Evolutionary conservation across 495 filamentous ascomycete genomes (phyloP).

Genomic region (Penicillium angulare): DNA sequence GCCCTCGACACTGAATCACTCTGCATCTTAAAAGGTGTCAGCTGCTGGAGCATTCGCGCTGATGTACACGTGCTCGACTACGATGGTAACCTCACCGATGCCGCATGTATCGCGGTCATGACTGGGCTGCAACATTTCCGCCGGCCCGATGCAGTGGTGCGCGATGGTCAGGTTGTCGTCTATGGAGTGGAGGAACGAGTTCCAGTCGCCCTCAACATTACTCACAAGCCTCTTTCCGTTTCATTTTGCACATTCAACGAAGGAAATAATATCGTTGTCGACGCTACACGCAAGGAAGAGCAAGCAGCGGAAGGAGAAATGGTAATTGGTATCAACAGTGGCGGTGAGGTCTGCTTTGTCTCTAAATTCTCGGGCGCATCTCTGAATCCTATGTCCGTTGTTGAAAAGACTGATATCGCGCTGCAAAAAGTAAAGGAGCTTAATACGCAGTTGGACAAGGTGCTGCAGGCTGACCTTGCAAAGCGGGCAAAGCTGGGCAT

Average conservation of each 20-base stretch:
- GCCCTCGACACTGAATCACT: constrained; percentile 94
- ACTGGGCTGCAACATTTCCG: constrained; percentile 86
- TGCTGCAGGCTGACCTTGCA: constrained; percentile 72
- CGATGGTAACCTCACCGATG: constrained; percentile 85
- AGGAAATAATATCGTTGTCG: constrained; percentile 63
- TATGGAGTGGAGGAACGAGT: constrained; percentile 82
- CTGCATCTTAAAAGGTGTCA: constrained; percentile 84
- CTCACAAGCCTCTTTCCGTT: constrained; percentile 85
- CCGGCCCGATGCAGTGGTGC: constrained; percentile 79
- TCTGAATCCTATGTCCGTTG: constrained; percentile 70
- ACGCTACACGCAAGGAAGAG: constrained; percentile 82
- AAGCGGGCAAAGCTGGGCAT: constrained; percentile 72
- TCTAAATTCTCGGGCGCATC: constrained; percentile 82
- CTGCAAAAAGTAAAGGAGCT: constrained; percentile 77
- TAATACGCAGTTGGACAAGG: constrained; percentile 64
- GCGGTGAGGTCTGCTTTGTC: constrained; percentile 89
- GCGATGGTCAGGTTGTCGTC: constrained; percentile 76
- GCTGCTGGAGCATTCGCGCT: constrained; percentile 85
- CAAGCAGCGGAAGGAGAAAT: constrained; percentile 80
- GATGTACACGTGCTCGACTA: constrained; percentile 87
- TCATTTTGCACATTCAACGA: constrained; percentile 80
- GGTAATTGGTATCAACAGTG: constrained; percentile 80
- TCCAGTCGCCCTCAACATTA: constrained; percentile 81
- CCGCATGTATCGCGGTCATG: constrained; percentile 80
- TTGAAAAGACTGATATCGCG: constrained; percentile 68